phyloP scores from a whole-genome alignment of 2,329 filamentous ascomycete species.

The Nemania sp. region DNA sequence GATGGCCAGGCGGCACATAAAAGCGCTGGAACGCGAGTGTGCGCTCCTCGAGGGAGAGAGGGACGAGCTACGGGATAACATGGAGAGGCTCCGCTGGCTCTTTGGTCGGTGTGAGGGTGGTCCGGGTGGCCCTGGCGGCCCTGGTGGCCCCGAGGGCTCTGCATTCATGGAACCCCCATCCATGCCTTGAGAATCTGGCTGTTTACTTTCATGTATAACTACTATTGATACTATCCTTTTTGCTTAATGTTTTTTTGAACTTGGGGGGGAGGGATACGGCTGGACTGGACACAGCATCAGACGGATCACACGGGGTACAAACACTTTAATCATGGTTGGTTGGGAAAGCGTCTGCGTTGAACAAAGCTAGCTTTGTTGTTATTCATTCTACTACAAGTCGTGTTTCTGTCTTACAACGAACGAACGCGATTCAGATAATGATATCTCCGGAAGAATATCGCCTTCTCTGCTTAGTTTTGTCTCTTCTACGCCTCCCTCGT shows the following conservation, averaged over 20 bases:
- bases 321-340: constrained; percentile 9
- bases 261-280: constrained; percentile 10
- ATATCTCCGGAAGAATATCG: background rate
- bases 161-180: constrained; percentile 17
- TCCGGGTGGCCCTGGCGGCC: constrained; percentile 21
- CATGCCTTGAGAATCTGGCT: constrained; percentile 17
- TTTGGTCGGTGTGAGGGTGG: constrained; percentile 36
- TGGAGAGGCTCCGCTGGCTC: constrained; percentile 39
- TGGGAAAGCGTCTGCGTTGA: constrained; percentile 7
- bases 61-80: constrained; percentile 41
- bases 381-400: background rate
- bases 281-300: constrained; percentile 17
- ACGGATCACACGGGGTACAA: constrained; percentile 15
- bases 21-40: constrained; percentile 46
- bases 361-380: constrained; percentile 4
- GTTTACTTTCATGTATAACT: constrained; percentile 1
- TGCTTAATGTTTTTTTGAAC: constrained; percentile 6
- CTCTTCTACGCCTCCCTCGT: background rate
- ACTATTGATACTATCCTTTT: constrained; percentile 3
- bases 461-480: background rate
- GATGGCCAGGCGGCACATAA: constrained; percentile 49
- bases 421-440: background rate
- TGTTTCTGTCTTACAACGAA: background rate
- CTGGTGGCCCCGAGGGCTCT: constrained; percentile 20
- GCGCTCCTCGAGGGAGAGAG: constrained; percentile 44